These are phyloP conservation scores for Chytridiales sp. DNA, from an alignment of 371 early-diverging fungal genomes.

Conservation along the genomic window DNA sequence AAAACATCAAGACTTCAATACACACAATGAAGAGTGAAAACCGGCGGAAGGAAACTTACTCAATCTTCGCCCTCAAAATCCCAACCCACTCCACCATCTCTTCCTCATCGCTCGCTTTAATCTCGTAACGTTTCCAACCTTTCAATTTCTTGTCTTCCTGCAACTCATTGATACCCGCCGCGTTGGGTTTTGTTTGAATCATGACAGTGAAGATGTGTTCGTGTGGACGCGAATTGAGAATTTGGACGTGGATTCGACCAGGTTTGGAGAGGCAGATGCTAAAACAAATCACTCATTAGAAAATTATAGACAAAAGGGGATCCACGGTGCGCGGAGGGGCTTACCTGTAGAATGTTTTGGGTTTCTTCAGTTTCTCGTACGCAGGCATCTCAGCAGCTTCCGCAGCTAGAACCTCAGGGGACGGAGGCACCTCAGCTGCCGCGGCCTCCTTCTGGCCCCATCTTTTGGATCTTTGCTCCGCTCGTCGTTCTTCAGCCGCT, in stretches of 20 bases:
- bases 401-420: conserved; percentile 4
- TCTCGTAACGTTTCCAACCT: conserved; percentile 12
- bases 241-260: conserved; percentile 15
- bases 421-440: conserved; percentile 13
- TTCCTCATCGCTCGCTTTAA: conserved; percentile 21
- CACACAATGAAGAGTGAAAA: neutral
- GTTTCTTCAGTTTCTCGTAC: conserved; percentile 17
- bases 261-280: conserved; percentile 21
- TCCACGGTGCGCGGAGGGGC: neutral
- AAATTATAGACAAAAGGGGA: neutral
- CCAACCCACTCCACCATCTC: conserved; percentile 36
- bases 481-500: conserved; percentile 8
- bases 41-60: no score
- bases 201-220: conserved; percentile 24
- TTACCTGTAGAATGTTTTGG: conserved; percentile 11
- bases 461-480: neutral
- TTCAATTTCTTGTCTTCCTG: neutral
- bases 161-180: neutral
- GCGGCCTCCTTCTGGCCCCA: neutral
- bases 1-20: neutral
- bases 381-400: conserved; percentile 13
- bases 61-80: conserved; percentile 14
- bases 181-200: conserved; percentile 7
- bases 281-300: neutral
- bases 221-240: conserved; percentile 2